Conservation (phyloP, 495 filamentous ascomycete species). For the Aspergillus carlsbadensis region DNA sequence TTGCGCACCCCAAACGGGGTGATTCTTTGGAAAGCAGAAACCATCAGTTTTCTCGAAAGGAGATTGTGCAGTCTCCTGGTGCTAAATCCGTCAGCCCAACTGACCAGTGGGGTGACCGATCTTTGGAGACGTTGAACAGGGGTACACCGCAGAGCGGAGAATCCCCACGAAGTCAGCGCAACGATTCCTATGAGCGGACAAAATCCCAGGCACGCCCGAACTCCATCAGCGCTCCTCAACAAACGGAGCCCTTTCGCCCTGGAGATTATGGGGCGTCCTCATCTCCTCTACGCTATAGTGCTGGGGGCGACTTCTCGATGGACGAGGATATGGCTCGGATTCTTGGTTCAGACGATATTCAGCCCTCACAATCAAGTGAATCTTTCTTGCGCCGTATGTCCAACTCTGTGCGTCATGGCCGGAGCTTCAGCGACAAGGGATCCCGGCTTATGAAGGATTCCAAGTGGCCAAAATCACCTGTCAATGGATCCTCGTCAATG, state of each 20-base stretch:
- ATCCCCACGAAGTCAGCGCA: conserved; percentile 59
- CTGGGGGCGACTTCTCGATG: conserved; percentile 77
- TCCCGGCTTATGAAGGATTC: conserved; percentile 44
- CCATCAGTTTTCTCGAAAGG: conserved; percentile 36
- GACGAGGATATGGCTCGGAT: conserved; percentile 90
- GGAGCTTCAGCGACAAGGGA: conserved; percentile 77
- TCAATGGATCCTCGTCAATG: conserved; percentile 60
- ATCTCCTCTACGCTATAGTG: conserved; percentile 69
- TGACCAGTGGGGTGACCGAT: conserved; percentile 23
- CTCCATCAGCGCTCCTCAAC: conserved; percentile 50
- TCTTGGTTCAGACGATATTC: conserved; percentile 65
- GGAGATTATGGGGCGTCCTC: conserved; percentile 54
- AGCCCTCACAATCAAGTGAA: conserved; percentile 41
- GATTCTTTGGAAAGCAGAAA: conserved; percentile 53
- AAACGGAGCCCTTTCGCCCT: conserved; percentile 34
- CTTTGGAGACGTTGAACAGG: conserved; percentile 16
- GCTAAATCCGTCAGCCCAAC: conserved; percentile 14
- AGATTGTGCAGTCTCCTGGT: conserved; percentile 28
- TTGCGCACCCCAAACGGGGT: conserved; percentile 53
- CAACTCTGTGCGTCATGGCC: conserved; percentile 88
- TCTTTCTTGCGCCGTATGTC: conserved; percentile 86
- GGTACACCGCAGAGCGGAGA: conserved; percentile 23
- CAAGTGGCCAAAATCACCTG: conserved; percentile 73
- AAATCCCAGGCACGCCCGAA: conserved; percentile 46
- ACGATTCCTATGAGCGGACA: conserved; percentile 44